Conservation (phyloP, 208 protist species). For the Lotmaria passim region DNA sequence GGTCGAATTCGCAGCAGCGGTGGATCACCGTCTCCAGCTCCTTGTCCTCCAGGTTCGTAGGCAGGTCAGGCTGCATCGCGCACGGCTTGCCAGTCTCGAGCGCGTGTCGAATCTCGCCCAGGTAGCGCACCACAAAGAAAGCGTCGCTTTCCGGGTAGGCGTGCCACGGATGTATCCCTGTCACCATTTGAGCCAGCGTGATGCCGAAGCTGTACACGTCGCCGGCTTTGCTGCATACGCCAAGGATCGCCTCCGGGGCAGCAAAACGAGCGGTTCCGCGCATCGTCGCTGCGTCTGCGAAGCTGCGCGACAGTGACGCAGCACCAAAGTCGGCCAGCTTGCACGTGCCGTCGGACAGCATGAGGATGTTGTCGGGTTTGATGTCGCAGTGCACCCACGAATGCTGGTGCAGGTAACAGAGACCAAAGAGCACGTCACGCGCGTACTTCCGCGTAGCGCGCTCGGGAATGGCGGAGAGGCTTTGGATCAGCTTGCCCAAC, state of each 20-base stretch:
- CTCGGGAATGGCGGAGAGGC: conserved; percentile 46
- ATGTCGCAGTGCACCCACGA: conserved; percentile 91
- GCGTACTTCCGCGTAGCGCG: conserved; percentile 58
- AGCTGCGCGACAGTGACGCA: conserved; percentile 60
- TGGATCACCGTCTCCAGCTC: conserved; percentile 50
- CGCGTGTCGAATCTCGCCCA: conserved; percentile 37
- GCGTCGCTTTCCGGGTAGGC: conserved; percentile 48
- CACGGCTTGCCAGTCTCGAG: conserved; percentile 34
- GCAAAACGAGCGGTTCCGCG: conserved; percentile 81
- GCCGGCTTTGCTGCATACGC: conserved; percentile 50
- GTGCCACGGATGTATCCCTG: conserved; percentile 64
- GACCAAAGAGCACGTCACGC: conserved; percentile 69
- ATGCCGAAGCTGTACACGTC: conserved; percentile 91
- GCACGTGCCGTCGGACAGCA: conserved; percentile 73
- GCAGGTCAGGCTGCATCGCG: conserved; percentile 54
- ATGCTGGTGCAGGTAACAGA: conserved; percentile 84
- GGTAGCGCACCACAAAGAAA: conserved; percentile 53
- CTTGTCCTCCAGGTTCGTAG: conserved; percentile 36
- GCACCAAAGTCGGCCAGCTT: conserved; percentile 93
- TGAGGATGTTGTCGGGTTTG: conserved; percentile 92
- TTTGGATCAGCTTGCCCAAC: conserved; percentile 64
- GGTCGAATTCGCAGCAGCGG: conserved; percentile 50
- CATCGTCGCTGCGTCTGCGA: conserved; percentile 32
- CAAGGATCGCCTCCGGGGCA: conserved; percentile 70
- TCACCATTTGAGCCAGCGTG: conserved; percentile 76